These are phyloP conservation scores for Endogone sp. DNA, from an alignment of 192 early-diverging fungal genomes.

Conservation along the genomic window DNA sequence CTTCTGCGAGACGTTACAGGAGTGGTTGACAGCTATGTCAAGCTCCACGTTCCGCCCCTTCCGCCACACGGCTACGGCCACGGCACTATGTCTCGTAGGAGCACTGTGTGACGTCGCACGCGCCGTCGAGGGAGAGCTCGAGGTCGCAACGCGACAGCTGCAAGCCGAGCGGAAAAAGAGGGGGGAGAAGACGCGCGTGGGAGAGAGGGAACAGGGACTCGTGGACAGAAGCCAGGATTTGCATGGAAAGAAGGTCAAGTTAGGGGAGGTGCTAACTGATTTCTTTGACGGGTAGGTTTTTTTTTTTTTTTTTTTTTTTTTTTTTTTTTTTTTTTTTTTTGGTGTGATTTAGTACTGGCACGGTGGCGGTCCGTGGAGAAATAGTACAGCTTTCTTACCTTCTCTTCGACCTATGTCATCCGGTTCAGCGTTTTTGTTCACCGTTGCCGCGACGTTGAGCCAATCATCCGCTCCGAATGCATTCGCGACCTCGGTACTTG, in stretches of 20 bases:
- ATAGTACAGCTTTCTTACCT: constrained; percentile 5
- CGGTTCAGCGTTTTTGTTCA: constrained; percentile 89
- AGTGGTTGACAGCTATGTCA: constrained; percentile 66
- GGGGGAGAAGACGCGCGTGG: constrained; percentile 6
- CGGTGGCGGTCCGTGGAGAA: neutral
- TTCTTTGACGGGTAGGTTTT: constrained; percentile 75
- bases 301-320: no score
- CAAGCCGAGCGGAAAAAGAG: constrained; percentile 48
- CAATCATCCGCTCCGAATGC: constrained; percentile 82
- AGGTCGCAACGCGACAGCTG: constrained; percentile 67
- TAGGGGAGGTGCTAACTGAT: constrained; percentile 60
- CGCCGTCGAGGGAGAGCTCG: constrained; percentile 53
- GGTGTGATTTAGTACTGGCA: no score
- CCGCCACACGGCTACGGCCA: constrained; percentile 81
- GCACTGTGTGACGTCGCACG: constrained; percentile 66
- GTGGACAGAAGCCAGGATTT: constrained; percentile 36
- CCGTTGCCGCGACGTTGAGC: constrained; percentile 84
- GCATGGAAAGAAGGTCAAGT: constrained; percentile 48
- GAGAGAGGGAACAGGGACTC: constrained; percentile 19
- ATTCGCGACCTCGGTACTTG: constrained; percentile 76
- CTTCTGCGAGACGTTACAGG: constrained; percentile 56
- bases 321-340: no score
- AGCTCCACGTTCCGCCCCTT: constrained; percentile 84
- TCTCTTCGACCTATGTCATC: no score
- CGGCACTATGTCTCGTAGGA: constrained; percentile 60